These are phyloP conservation scores for Kalanchoe fedtschenkoi DNA, from an alignment of 164 flowering plant genomes.

Conservation along the genomic window DNA sequence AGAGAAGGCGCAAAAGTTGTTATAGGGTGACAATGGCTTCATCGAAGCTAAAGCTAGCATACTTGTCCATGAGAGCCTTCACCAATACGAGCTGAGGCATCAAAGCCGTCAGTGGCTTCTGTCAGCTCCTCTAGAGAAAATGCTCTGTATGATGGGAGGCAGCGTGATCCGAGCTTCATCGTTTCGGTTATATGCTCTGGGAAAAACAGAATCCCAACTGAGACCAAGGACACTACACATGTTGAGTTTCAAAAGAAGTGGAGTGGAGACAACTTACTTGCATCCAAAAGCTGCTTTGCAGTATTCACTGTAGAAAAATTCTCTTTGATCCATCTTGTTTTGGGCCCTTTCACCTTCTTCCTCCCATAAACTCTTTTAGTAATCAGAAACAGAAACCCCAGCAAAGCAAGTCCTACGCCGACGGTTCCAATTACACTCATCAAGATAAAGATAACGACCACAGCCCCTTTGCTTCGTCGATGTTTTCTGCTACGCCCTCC, in stretches of 20 bases:
- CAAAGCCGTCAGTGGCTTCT: constrained; percentile 70
- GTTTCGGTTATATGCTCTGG: constrained; percentile 79
- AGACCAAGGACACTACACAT: background rate
- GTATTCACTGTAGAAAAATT: background rate
- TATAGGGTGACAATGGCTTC: background rate
- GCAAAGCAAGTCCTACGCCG: background rate
- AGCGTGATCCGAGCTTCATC: constrained; percentile 64
- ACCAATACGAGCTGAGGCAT: constrained; percentile 61
- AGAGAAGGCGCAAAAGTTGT: background rate
- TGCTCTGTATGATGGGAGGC: constrained; percentile 73
- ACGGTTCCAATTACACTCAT: background rate
- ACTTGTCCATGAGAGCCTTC: constrained; percentile 89
- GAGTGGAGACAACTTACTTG: background rate
- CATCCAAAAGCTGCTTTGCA: constrained; percentile 5
- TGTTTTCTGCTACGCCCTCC: background rate
- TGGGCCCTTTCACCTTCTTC: background rate
- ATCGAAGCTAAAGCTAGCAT: constrained; percentile 2
- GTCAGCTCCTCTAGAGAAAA: constrained; percentile 84
- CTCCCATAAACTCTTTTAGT: background rate
- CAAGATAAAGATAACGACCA: background rate
- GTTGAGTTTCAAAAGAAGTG: constrained; percentile 27
- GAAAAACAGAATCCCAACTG: background rate
- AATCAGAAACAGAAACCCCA: background rate
- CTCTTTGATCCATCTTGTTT: constrained; percentile 5
- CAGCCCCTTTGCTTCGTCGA: background rate